Conservation (phyloP, 2,329 filamentous ascomycete species). For the Rhinocladiella mackenziei region DNA sequence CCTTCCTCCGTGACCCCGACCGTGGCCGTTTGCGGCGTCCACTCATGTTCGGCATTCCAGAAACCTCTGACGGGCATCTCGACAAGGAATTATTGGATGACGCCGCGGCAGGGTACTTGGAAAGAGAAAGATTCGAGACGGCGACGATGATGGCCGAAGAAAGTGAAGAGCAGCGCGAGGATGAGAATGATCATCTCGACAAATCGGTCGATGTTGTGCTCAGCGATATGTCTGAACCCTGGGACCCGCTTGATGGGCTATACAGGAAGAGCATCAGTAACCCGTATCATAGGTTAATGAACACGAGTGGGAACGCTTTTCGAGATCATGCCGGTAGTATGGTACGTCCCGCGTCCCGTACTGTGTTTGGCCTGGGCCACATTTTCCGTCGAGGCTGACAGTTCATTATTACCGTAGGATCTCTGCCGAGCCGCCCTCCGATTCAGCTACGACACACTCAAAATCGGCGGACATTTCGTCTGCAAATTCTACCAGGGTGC, state of each 20-base stretch:
- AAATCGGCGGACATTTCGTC: conserved; percentile 79
- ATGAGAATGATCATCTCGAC: conserved; percentile 36
- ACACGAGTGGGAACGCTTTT: conserved; percentile 84
- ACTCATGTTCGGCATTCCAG: conserved; percentile 6
- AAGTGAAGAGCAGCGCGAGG: too few species aligned
- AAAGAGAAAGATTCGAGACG: conserved; percentile 30
- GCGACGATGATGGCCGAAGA: too few species aligned
- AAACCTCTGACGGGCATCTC: conserved; percentile 1
- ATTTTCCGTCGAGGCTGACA: background rate
- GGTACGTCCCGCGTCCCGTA: conserved; percentile 58
- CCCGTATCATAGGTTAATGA: conserved; percentile 98
- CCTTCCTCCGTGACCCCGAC: conserved; percentile 65
- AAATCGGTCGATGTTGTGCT: conserved; percentile 83
- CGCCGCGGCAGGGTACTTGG: conserved; percentile 22
- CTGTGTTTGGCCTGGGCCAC: background rate
- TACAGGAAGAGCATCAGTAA: conserved; percentile 88
- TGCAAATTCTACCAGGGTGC: conserved; percentile 96
- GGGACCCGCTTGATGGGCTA: conserved; percentile 73
- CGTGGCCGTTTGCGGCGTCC: conserved; percentile 50
- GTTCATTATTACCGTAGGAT: conserved; percentile 56
- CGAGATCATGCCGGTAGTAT: conserved; percentile 91
- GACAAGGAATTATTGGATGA: conserved; percentile 20
- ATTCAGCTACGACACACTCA: conserved; percentile 82
- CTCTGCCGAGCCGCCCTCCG: conserved; percentile 79
- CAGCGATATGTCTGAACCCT: conserved; percentile 99